Evolutionary conservation across 352 stramenopile species (phyloP), one percentile per base, ranked within the genome.

Genomic region (Achlya hypogyna): DNA sequence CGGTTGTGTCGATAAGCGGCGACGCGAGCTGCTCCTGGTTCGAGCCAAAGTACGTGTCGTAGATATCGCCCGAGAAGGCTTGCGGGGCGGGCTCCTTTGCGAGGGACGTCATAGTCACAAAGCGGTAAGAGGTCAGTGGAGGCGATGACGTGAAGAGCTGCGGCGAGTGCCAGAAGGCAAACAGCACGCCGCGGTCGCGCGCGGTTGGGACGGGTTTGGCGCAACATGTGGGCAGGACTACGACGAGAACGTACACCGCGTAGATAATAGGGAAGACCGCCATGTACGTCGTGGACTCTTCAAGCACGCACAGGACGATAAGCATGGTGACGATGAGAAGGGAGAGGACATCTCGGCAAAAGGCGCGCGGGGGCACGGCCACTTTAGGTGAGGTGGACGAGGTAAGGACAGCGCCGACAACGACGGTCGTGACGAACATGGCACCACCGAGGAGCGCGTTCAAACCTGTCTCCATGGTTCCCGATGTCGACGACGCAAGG

Each of bases 351-450:
- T 94, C 85, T 22, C 85, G 73, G 4, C 77, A 75, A 58, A 92
- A 92, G 1, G 85, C 70, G 72, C 78, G 87, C 14, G 72, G 78
- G 42, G 89, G 74, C 25, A 92, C 79, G 22, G 81, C 63, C 31
- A 91, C 83, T 16, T 66, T 42, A 49, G 42, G 18, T 16, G 42
- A 23, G 9, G 59, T 14, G 2, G 78, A 88, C 27, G 78, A 64
- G 22, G 98, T 78, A 0, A 96, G 84, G 9, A 98, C 81, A 22
- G 72, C 77, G 16, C 94, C 95, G 9, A 95, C 86, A 5, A 99
- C 90, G 34, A 98, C 82, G 3, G 84, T 97, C 23, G 86, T 96
- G 29, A 99, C 86, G 65, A 99, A 98, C 86, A 98, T 97, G 43
- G 85, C 92, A 20, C 89, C 94, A 49, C 96, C 96, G 5, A 98